Conservation (phyloP, 495 filamentous ascomycete genomes). For the Cairneyella variabilis region DNA sequence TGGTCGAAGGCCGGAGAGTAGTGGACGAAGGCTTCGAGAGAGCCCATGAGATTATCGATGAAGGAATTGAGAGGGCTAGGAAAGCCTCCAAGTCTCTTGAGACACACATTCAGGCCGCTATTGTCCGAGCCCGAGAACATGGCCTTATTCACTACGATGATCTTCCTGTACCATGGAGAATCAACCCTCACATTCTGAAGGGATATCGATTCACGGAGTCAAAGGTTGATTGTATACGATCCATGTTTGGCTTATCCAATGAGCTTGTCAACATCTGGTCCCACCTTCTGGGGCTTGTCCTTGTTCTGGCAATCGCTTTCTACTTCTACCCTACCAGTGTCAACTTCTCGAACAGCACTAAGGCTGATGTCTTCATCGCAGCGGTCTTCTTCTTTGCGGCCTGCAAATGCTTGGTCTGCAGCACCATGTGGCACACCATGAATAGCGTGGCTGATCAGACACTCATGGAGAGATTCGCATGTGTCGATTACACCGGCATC, state of each 20-base stretch:
- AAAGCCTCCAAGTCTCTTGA: constrained; percentile 72
- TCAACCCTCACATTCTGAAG: constrained; percentile 87
- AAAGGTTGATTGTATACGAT: constrained; percentile 80
- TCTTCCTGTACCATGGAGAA: constrained; percentile 85
- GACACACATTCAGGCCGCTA: constrained; percentile 76
- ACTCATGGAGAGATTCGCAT: constrained; percentile 92
- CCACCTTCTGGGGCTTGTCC: constrained; percentile 78
- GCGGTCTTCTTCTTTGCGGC: constrained; percentile 97
- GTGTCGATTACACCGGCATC: constrained; percentile 98
- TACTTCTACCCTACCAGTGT: constrained; percentile 89
- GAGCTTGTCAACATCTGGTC: constrained; percentile 98
- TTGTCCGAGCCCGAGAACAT: constrained; percentile 71
- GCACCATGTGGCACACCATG: constrained; percentile 97
- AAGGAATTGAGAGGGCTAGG: constrained; percentile 74
- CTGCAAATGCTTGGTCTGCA: constrained; percentile 93
- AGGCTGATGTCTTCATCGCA: constrained; percentile 81
- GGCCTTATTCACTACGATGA: constrained; percentile 86
- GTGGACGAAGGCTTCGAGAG: constrained; percentile 70
- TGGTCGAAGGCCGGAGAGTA: constrained; percentile 68
- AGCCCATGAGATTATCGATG: constrained; percentile 78
- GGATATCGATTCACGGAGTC: constrained; percentile 93
- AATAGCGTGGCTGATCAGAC: constrained; percentile 86
- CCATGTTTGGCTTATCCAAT: constrained; percentile 80
- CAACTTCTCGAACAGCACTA: constrained; percentile 83
- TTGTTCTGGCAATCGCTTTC: constrained; percentile 87